Percentiles rank a stretch among this genome's conserved stretches.
phyloP scores from a whole-genome alignment of 768 basidiomycete genomes.

The Boletus speciosus region DNA sequence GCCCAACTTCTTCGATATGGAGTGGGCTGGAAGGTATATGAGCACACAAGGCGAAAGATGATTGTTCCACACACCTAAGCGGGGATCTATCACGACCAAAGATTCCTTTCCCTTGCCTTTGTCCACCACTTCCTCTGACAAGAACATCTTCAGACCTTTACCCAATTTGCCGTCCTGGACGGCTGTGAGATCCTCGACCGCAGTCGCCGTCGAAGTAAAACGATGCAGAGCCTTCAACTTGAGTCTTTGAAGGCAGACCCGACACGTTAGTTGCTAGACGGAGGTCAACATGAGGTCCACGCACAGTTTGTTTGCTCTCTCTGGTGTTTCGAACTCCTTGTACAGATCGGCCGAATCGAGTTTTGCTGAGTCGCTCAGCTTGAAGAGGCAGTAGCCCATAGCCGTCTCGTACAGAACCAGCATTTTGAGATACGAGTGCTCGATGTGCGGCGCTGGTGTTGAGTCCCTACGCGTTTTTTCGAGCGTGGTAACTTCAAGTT shows the following conservation, averaged over 20 bases:
- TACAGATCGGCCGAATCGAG: conserved; percentile 81
- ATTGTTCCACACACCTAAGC: conserved; percentile 64
- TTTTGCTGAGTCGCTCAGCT: conserved; percentile 86
- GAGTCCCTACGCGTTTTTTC: conserved; percentile 23
- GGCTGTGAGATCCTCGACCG: conserved; percentile 94
- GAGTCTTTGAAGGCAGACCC: conserved; percentile 50
- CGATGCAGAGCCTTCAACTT: conserved; percentile 95
- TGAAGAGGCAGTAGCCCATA: conserved; percentile 97
- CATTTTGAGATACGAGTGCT: conserved; percentile 47
- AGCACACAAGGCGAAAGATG: conserved; percentile 2
- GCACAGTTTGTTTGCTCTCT: conserved; percentile 88
- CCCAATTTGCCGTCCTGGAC: conserved; percentile 91
- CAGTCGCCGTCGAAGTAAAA: conserved; percentile 93
- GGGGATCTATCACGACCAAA: conserved; percentile 83
- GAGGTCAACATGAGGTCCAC: conserved; percentile 31
- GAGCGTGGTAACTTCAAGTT: conserved; percentile 29
- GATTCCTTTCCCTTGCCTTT: conserved; percentile 90
- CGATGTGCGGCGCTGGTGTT: background rate
- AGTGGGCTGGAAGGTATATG: conserved; percentile 49
- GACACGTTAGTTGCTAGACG: conserved; percentile 8
- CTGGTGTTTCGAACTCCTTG: conserved; percentile 91
- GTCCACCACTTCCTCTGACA: conserved; percentile 78
- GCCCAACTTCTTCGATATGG: conserved; percentile 91
- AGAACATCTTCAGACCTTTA: conserved; percentile 90
- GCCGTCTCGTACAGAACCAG: conserved; percentile 96